phyloP scores from a whole-genome alignment of 1,284 basidiomycete species.

The Microbotryomycetes sp. region DNA sequence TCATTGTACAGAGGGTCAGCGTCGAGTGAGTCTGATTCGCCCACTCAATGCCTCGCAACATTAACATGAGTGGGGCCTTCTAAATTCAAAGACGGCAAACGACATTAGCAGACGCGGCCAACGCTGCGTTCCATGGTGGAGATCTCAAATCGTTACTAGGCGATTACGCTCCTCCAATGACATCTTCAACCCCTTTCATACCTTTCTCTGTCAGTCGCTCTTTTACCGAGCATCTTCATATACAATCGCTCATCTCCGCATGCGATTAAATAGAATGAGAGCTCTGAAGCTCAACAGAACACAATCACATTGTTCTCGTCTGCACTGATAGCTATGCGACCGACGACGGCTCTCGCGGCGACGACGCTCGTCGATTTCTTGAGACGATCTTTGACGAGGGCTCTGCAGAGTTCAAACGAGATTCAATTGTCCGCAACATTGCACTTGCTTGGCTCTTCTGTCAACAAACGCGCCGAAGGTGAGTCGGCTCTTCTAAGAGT shows the following conservation, averaged over 20 bases:
- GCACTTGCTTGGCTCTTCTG: constrained; percentile 57
- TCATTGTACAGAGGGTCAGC: constrained; percentile 59
- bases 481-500: neutral
- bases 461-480: constrained; percentile 59
- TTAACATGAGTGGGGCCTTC: too few species aligned
- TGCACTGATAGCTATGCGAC: constrained; percentile 11
- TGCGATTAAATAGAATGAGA: neutral
- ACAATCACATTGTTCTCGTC: constrained; percentile 13
- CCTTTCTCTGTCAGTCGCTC: constrained; percentile 40
- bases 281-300: constrained; percentile 20
- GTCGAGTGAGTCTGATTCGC: constrained; percentile 48
- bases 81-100: constrained; percentile 57
- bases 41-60: too few species aligned
- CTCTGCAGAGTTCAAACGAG: constrained; percentile 48
- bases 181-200: constrained; percentile 42
- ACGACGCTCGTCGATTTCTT: constrained; percentile 47
- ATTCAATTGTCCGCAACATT: constrained; percentile 56
- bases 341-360: constrained; percentile 52
- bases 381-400: constrained; percentile 41
- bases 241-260: neutral
- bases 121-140: constrained; percentile 56
- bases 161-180: neutral
- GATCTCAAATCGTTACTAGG: constrained; percentile 43
- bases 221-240: constrained; percentile 47
- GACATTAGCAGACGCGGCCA: constrained; percentile 50